Evolutionary conservation across 805 yeast genomes (phyloP).

Genomic region (Candida tammaniensis): DNA sequence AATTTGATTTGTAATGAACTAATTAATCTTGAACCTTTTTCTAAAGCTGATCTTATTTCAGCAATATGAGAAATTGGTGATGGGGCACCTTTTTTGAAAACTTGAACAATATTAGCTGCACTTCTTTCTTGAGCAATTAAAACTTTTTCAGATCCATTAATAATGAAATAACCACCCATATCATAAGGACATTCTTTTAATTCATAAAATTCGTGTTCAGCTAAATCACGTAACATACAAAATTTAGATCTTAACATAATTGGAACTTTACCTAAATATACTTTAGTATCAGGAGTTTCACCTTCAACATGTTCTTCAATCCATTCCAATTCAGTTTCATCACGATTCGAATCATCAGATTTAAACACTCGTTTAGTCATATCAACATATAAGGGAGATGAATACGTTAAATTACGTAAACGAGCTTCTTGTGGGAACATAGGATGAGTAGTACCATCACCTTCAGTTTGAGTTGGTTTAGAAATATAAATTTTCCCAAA

Average conservation of each 20-base stretch:
- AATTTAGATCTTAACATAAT: conserved; percentile 96
- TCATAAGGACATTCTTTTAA: conserved; percentile 98
- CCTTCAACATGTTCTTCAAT: conserved; percentile 58
- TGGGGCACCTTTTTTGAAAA: conserved; percentile 95
- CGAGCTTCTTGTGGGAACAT: conserved; percentile 98
- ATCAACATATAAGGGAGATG: conserved; percentile 94
- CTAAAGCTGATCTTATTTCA: conserved; percentile 94
- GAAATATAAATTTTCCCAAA: conserved; percentile 96
- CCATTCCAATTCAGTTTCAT: conserved; percentile 45
- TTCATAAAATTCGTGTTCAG: conserved; percentile 91
- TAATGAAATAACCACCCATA: conserved; percentile 99
- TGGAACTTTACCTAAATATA: conserved; percentile 94
- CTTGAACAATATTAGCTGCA: conserved; percentile 98
- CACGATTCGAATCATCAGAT: conserved; percentile 63
- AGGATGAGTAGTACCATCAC: conserved; percentile 99
- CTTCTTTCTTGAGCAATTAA: conserved; percentile 97
- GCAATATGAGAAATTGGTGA: conserved; percentile 96
- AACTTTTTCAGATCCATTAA: conserved; percentile 97
- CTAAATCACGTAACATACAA: conserved; percentile 85
- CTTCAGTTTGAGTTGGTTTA: conserved; percentile 97
- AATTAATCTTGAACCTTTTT: conserved; percentile 94
- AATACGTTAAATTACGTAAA: conserved; percentile 90
- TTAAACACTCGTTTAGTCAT: conserved; percentile 87
- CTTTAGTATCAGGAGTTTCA: conserved; percentile 66
- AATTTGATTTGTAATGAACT: conserved; percentile 92